Conservation (phyloP, 2,329 filamentous ascomycete species). For the Metarhizium guizhouense region DNA sequence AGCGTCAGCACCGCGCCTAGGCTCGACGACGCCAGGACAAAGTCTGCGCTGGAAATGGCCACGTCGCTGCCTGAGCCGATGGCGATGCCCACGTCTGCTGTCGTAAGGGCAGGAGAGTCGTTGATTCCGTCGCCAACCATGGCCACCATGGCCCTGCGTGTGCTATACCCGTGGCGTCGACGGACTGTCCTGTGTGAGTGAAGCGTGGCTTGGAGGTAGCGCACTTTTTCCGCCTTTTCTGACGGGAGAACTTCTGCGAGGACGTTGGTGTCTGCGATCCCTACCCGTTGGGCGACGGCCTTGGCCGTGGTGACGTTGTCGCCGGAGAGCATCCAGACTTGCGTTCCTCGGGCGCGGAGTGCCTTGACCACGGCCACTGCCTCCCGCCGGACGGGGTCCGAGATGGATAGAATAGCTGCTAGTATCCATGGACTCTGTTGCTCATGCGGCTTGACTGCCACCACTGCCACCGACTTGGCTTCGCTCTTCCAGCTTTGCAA, state of each 20-base stretch:
- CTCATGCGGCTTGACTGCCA: constrained; percentile 31
- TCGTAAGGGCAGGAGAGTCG: constrained; percentile 72
- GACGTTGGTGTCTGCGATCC: constrained; percentile 65
- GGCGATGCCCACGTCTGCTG: constrained; percentile 75
- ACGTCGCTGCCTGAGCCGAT: constrained; percentile 79
- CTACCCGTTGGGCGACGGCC: constrained; percentile 67
- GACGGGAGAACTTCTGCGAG: constrained; percentile 81
- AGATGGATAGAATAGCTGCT: constrained; percentile 61
- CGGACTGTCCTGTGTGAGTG: constrained; percentile 20
- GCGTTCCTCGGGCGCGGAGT: constrained; percentile 56
- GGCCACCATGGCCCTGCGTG: constrained; percentile 49
- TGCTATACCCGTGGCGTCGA: constrained; percentile 13
- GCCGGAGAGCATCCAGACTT: constrained; percentile 87
- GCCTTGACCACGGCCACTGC: constrained; percentile 54
- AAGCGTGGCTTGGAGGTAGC: constrained; percentile 48
- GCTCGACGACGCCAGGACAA: constrained; percentile 69
- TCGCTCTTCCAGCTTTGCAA: constrained; percentile 51
- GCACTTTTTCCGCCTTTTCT: constrained; percentile 68
- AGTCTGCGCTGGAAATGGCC: constrained; percentile 71
- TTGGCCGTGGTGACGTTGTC: constrained; percentile 80
- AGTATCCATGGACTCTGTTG: constrained; percentile 35
- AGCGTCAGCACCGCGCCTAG: constrained; percentile 64
- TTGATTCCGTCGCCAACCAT: constrained; percentile 91
- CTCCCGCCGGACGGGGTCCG: constrained; percentile 73
- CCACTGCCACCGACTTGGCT: constrained; percentile 56